Conservation (phyloP, 192 early-diverging fungal genomes). For the Podochytrium sp. region DNA sequence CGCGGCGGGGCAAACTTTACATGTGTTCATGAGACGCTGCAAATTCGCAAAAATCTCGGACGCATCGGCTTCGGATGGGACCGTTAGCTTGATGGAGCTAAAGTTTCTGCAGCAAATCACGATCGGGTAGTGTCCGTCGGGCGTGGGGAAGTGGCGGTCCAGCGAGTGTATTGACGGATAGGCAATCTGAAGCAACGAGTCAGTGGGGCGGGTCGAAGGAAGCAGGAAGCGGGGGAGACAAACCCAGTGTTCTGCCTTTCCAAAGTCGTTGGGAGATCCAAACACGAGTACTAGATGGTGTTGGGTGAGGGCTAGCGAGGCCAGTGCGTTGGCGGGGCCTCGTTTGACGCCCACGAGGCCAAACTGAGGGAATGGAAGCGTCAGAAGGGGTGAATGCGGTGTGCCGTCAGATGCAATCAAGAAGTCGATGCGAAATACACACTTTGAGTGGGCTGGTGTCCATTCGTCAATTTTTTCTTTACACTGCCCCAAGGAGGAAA, state of each 20-base stretch:
- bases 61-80: conserved; percentile 69
- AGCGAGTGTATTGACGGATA: conserved; percentile 87
- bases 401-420: too few relatives aligned
- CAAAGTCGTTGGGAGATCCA: not conserved
- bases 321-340: not conserved
- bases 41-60: conserved; percentile 78
- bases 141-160: conserved; percentile 56
- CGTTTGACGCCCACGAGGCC: conserved; percentile 12
- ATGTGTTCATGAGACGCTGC: conserved; percentile 79
- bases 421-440: not conserved
- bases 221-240: not conserved
- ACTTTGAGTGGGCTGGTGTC: conserved; percentile 1
- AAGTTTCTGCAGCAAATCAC: conserved; percentile 84
- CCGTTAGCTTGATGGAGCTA: conserved; percentile 69
- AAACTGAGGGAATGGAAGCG: too few relatives aligned
- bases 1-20: conserved; percentile 14
- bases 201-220: not conserved
- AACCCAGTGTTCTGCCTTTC: conserved; percentile 15
- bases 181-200: conserved; percentile 54
- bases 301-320: conserved; percentile 1
- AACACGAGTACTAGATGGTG: conserved; percentile 20
- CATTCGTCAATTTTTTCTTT: too few relatives aligned
- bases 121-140: conserved; percentile 53
- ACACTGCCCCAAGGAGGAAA: too few relatives aligned
- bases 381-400: too few relatives aligned